Evolutionary conservation across 2,329 filamentous ascomycete species (phyloP), one percentile per base, ranked within the genome.

Genomic region (Fusarium avenaceum): DNA sequence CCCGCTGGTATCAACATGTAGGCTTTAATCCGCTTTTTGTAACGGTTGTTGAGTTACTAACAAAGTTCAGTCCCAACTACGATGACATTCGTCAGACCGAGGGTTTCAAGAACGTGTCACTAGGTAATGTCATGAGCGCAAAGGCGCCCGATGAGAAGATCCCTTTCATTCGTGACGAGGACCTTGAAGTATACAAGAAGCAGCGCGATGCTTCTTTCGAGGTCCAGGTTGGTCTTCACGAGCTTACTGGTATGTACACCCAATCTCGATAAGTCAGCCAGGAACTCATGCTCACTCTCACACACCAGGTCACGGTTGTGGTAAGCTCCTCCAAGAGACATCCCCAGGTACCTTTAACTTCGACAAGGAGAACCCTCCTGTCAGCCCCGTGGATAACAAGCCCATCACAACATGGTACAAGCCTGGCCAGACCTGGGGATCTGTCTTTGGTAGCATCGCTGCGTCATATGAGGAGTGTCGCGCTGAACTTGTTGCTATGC

Each of bases 381-480:
- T 93, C 51, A 96, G 89, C 74, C 95, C 94, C 1, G 80, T 97
- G 40, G 92, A 89, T 7, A 85, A 88, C 63, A 90, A 95, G 79
- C 92, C 77, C 2, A 85, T 97, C 47, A 87, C 87, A 3, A 93
- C 91, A 2, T 97, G 92, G 90, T 98, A 98, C 83, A 97, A 96
- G 80, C 93, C 93, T 4, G 94, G 94, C 4, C 93, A 97, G 80
- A 98, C 95, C 0, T 98, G 94, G 94, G 92, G 93, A 57, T 93
- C 90, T 7, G 93, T 97, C 0, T 98, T 98, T 75, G 94, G 94
- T 26, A 88, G 92, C 63, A 88, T 96, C 67, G 93, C 94, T 38
- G 93, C 91, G 5, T 92, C 90, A 17, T 97, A 97, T 75, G 95
- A 98, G 80, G 95, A 98, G 80, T 98, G 95, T 78, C 90, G 95